phyloP scores from a whole-genome alignment of 371 early-diverging fungal genomes.

The Rhizopus microsporus region DNA sequence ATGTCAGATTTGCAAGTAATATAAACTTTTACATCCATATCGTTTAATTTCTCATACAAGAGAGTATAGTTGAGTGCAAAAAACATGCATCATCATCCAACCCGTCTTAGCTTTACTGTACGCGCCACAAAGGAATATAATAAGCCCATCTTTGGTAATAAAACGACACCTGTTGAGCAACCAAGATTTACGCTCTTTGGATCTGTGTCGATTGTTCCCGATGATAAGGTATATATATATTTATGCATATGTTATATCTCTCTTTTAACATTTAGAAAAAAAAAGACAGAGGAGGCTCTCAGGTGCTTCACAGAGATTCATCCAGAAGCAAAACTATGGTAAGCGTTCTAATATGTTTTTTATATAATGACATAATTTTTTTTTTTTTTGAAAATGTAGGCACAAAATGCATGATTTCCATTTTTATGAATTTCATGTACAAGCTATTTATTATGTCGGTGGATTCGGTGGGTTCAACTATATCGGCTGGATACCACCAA shows the following conservation, averaged over 20 bases:
- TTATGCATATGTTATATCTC: not conserved
- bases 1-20: constrained; percentile 52
- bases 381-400: constrained; percentile 6
- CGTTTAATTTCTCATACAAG: not conserved
- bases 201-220: constrained; percentile 31
- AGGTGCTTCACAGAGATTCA: constrained; percentile 42
- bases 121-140: constrained; percentile 38
- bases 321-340: constrained; percentile 49
- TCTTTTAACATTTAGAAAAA: not conserved
- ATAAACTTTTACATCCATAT: not conserved
- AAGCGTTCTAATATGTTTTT: not conserved
- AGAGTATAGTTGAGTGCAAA: constrained; percentile 36
- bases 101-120: constrained; percentile 33
- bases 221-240: constrained; percentile 28
- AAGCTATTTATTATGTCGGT: constrained; percentile 55
- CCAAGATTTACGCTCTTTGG: constrained; percentile 57
- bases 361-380: not conserved
- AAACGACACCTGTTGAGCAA: constrained; percentile 42
- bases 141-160: constrained; percentile 22
- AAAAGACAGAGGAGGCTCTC: constrained; percentile 24
- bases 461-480: constrained; percentile 58
- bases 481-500: constrained; percentile 45
- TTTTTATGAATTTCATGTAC: constrained; percentile 52
- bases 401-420: constrained; percentile 50
- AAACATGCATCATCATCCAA: constrained; percentile 33